Evolutionary conservation across 768 basidiomycete genomes (phyloP).

Genomic region (Termitomyces heimii): DNA sequence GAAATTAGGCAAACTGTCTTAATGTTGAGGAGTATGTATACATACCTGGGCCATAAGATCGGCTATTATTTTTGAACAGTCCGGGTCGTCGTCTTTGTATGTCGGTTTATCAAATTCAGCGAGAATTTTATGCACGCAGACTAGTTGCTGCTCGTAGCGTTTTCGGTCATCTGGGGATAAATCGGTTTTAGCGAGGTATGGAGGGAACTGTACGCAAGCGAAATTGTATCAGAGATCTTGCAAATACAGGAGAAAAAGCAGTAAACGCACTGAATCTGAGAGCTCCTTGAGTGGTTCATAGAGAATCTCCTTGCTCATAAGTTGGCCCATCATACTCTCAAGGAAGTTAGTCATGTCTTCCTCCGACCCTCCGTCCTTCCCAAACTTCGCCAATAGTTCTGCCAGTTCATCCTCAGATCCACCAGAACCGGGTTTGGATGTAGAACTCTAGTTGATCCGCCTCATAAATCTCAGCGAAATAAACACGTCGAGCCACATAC

Average conservation of each 20-base stretch:
- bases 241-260: not conserved
- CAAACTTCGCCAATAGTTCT: constrained; percentile 44
- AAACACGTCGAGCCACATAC: constrained; percentile 26
- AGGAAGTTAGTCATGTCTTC: constrained; percentile 61
- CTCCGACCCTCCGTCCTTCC: constrained; percentile 29
- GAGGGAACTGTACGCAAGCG: constrained; percentile 54
- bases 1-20: constrained; percentile 29
- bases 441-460: not conserved
- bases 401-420: constrained; percentile 36
- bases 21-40: not conserved
- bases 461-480: not conserved
- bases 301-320: constrained; percentile 80
- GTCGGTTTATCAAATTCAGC: constrained; percentile 56
- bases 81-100: constrained; percentile 52
- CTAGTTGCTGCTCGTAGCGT: constrained; percentile 61
- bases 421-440: constrained; percentile 13
- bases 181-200: constrained; percentile 60
- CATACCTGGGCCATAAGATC: constrained; percentile 60
- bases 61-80: constrained; percentile 42
- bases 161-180: constrained; percentile 46
- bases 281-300: constrained; percentile 86
- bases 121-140: constrained; percentile 52
- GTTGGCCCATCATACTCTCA: constrained; percentile 75
- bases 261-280: constrained; percentile 48
- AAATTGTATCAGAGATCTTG: not conserved